phyloP scores from a whole-genome alignment of 768 basidiomycete species.

The Trametes cinnabarina region DNA sequence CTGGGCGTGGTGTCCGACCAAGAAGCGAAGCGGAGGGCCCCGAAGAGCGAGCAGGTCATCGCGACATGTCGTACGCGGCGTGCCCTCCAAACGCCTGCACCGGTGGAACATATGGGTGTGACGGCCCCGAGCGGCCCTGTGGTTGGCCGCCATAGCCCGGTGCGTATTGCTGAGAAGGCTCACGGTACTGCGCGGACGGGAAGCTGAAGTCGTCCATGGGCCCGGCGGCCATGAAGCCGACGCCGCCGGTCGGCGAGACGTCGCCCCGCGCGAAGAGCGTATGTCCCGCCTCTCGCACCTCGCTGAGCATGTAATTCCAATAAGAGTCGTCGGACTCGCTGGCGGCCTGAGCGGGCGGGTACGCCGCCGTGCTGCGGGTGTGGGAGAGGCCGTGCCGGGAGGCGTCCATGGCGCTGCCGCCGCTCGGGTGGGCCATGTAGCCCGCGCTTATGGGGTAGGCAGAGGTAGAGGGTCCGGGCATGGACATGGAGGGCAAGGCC shows the following conservation, averaged over 20 bases:
- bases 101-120: constrained; percentile 6
- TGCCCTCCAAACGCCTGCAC: constrained; percentile 5
- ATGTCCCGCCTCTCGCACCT: neutral
- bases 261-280: neutral
- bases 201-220: neutral
- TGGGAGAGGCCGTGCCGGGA: neutral
- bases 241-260: neutral
- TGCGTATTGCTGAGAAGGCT: neutral
- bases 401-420: neutral
- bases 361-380: neutral
- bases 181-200: neutral
- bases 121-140: neutral
- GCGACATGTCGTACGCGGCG: constrained; percentile 5
- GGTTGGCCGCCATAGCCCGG: neutral
- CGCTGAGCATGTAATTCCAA: constrained; percentile 7
- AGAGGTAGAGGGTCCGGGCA: neutral
- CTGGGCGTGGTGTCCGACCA: neutral
- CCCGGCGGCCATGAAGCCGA: neutral
- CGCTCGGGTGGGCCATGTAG: neutral
- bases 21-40: neutral
- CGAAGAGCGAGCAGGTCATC: neutral
- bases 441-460: neutral
- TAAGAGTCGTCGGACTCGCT: constrained; percentile 7
- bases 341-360: neutral
- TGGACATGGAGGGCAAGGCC: constrained; percentile 4